Evolutionary conservation across 306 rosid genomes (phyloP).

Genomic region (Myrica gale): DNA sequence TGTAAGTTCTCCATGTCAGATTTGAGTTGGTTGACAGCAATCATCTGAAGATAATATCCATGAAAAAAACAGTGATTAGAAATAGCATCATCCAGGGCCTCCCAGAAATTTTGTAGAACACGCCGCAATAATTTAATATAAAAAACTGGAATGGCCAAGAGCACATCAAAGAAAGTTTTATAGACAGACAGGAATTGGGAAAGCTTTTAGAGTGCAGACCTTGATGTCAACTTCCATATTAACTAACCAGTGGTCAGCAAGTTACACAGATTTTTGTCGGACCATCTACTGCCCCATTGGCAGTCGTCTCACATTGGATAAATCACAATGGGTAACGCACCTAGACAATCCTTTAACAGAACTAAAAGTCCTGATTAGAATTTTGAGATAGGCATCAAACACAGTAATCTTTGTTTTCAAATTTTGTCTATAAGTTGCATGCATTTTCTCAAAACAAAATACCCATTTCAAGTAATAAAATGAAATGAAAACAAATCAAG

Average conservation of each 20-base stretch:
- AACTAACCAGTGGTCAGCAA: not conserved
- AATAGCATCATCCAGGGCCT: not conserved
- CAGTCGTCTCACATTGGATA: not conserved
- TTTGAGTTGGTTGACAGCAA: constrained; percentile 74
- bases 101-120: not conserved
- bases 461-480: not conserved
- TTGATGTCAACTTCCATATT: not conserved
- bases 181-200: too few species aligned
- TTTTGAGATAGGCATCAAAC: too few species aligned
- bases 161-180: not conserved
- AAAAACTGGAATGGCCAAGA: not conserved
- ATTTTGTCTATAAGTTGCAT: too few species aligned
- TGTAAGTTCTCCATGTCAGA: constrained; percentile 76
- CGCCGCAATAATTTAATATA: not conserved
- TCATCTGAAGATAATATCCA: constrained; percentile 54
- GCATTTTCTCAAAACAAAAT: too few species aligned
- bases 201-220: not conserved
- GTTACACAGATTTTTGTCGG: not conserved
- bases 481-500: not conserved
- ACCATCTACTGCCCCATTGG: not conserved
- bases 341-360: not conserved
- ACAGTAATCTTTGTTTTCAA: too few species aligned
- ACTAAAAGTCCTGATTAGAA: not conserved
- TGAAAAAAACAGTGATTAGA: constrained; percentile 21
- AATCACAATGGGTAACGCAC: not conserved